Evolutionary conservation across 768 basidiomycete species (phyloP).

Genomic region (Pleurotus tuoliensis): DNA sequence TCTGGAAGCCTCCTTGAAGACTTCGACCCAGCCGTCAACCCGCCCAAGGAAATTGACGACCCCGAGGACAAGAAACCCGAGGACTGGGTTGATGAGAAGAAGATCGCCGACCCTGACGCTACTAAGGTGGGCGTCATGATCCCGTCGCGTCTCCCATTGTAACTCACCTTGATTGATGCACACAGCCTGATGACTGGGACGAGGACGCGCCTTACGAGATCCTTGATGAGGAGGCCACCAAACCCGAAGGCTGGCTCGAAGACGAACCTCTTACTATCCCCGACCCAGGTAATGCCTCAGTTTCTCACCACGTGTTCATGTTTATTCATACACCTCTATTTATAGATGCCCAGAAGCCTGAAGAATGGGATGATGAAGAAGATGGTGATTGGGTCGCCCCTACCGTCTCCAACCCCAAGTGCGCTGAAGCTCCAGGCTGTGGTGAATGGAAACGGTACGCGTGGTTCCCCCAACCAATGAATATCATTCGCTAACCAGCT

Average conservation of each 20-base stretch:
- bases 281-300: slow-evolving; percentile 68
- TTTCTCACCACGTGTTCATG: neutral
- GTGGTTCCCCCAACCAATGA: neutral
- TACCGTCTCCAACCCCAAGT: slow-evolving; percentile 84
- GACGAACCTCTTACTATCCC: slow-evolving; percentile 76
- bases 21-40: slow-evolving; percentile 92
- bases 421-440: slow-evolving; percentile 86
- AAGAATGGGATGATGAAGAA: slow-evolving; percentile 99
- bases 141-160: neutral
- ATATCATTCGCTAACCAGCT: slow-evolving; percentile 5
- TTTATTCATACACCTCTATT: neutral
- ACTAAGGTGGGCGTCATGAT: slow-evolving; percentile 52
- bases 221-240: slow-evolving; percentile 77
- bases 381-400: slow-evolving; percentile 99
- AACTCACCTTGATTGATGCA: neutral
- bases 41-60: slow-evolving; percentile 89
- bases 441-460: slow-evolving; percentile 87
- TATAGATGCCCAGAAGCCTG: slow-evolving; percentile 85
- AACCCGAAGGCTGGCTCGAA: slow-evolving; percentile 96
- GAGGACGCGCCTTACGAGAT: slow-evolving; percentile 95
- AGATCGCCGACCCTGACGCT: slow-evolving; percentile 82
- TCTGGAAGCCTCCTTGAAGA: slow-evolving; percentile 87
- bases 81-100: slow-evolving; percentile 89
- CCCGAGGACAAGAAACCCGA: slow-evolving; percentile 85
- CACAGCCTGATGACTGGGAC: slow-evolving; percentile 92